These are phyloP conservation scores for Camelina sativa DNA, from an alignment of 345 rosid species.

Conservation along the genomic window DNA sequence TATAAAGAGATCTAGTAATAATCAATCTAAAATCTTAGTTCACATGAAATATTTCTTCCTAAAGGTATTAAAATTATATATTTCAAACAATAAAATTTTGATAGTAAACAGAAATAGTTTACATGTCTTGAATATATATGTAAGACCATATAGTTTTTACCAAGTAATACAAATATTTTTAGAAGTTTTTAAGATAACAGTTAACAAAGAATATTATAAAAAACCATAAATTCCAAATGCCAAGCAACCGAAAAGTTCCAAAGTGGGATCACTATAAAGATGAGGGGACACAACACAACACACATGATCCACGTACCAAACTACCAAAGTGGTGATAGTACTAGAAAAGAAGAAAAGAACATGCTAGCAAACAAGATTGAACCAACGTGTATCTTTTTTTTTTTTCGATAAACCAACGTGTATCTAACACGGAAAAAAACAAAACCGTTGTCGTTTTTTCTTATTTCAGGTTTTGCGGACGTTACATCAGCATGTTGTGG, in stretches of 20 bases:
- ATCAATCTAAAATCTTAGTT: no score
- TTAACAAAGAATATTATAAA: no score
- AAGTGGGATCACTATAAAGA: neutral
- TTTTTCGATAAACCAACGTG: neutral
- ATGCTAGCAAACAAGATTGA: neutral
- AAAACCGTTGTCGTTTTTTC: neutral
- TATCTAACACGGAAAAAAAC: slow-evolving; percentile 2
- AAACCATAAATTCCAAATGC: neutral
- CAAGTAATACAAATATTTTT: no score
- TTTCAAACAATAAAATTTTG: no score
- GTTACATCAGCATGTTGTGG: slow-evolving; percentile 85
- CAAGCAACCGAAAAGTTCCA: neutral
- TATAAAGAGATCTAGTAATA: no score
- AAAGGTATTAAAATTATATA: no score
- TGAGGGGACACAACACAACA: neutral
- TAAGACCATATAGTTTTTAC: no score
- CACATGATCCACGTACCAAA: slow-evolving; percentile 11
- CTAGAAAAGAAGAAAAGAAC: neutral
- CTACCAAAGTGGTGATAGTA: neutral
- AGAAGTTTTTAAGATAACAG: no score
- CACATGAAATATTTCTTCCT: no score
- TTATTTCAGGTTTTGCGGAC: slow-evolving; percentile 60
- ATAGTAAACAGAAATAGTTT: no score
- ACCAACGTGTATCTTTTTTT: neutral
- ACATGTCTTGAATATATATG: no score